Evolutionary conservation across 2,329 filamentous ascomycete species (phyloP), one percentile per base, ranked within the genome.

Genomic region (Colletotrichum paranaense): DNA sequence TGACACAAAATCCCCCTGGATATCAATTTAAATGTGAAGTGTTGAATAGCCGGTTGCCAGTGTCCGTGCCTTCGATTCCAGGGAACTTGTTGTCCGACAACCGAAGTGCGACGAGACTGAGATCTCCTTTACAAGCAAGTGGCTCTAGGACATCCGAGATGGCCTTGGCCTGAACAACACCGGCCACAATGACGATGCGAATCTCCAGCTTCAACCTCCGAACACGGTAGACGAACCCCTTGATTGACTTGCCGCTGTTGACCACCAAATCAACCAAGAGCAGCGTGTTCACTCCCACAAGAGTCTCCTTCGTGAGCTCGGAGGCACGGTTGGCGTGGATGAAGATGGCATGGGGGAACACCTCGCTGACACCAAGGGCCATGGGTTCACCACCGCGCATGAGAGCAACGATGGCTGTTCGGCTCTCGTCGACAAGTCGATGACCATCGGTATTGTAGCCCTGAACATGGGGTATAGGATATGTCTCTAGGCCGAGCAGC

Each of bases 241-340:
- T 70, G 5, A 90, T 77, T 0, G 87, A 85, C 63, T 84, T 84
- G 5, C 90, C 89, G 35, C 77, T 90, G 74, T 92, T 91, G n/a
- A 92, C 79, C 1, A 92, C 89, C 0, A 87, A 90, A 77, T 92
- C 91, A 1, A 92, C 89, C 4, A 92, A 78, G 1, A 92, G 75
- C 1, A 91, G 77, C 0, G 81, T 87, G 16, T 70, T 62, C 57
- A 81, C 78, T 2, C 76, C 79, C 1, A 80, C 8, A 0, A 92
- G 12, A 75, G 89, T 85, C 1, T 84, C 53, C 0, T 35, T 2
- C 57, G 80, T 80, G 53, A 92, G 75, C 46, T 91, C 86, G 0
- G 77, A 66, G 0, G 84, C 79, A 4, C 62, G 5, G 1, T 75
- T 78, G 2, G 83, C 83, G 66, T 91, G 89, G 1, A 90, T 60